Base-by-base conservation (phyloP, 306 rosid species). In the Corylus avellana region DNA sequence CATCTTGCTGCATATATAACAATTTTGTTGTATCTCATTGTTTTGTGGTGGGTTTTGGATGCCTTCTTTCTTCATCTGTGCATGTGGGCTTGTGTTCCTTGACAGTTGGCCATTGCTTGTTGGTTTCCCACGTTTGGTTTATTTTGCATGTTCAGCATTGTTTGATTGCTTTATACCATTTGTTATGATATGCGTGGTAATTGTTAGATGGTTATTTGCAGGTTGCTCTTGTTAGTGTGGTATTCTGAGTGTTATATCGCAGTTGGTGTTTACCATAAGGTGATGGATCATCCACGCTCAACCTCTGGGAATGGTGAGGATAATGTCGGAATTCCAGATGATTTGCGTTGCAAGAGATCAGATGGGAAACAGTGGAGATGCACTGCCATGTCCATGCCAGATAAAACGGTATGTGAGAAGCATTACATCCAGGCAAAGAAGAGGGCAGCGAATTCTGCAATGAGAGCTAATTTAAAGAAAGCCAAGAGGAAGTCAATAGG, bases 341-440 rank as follows among this genome's bases (percentile, higher is more conserved):
- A 96, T 81, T 85, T 96, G 83, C 91, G 97, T 16, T 96, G 99
- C 93, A 96, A 93, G 90, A 87, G 99, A 74, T 93, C 99, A 0
- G 99, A 96, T 75, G 99, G 99, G 66, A 96, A 96, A 80, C 99
- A 93, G 79, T 96, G 99, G 98, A 79, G 99, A 72, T 96, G 99
- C 83, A 93, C 99, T 12, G 99, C 98, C 29, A 86, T 85, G 94
- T 96, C 99, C 5, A 96, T 96, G 98, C 99, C 99, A 0, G 99
- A 96, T 82, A 96, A 96, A 71, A 96, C 99, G 0, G 99, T 96
- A 10, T 96, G 99, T 54, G 99, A 96, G 87, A 93, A 95, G 81
- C 99, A 96, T 88, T 96, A 96, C 81, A 90, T 96, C 66, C 99
- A 96, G 79, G 99, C 98, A 0, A 96, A 96, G 90, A 96, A 91